phyloP scores from a whole-genome alignment of 2,329 filamentous ascomycete species.

The Paecilomyces niveus region DNA sequence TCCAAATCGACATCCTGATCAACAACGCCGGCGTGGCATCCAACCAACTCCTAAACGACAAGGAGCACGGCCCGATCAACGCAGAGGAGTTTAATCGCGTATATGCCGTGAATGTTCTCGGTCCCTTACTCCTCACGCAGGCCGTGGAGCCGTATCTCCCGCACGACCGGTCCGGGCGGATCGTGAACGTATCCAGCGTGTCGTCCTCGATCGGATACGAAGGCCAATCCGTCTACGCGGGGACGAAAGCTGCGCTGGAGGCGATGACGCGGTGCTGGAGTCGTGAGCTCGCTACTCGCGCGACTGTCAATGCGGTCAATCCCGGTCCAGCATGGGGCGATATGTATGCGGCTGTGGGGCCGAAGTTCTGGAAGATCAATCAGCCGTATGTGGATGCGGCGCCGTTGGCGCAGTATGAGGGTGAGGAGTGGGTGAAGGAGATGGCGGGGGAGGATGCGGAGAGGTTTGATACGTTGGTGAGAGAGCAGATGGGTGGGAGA shows the following conservation, averaged over 20 bases:
- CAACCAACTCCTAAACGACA: neutral
- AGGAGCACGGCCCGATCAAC: conserved; percentile 25
- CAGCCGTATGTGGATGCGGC: conserved; percentile 50
- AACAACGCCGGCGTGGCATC: conserved; percentile 52
- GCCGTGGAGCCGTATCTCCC: conserved; percentile 51
- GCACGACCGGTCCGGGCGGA: conserved; percentile 49
- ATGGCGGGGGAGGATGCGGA: neutral
- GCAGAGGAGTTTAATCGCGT: conserved; percentile 47
- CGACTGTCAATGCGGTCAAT: conserved; percentile 55
- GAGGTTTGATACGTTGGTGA: conserved; percentile 45
- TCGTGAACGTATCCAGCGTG: conserved; percentile 53
- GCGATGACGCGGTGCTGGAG: conserved; percentile 57
- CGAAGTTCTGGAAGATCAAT: conserved; percentile 46
- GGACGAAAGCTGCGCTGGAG: conserved; percentile 57
- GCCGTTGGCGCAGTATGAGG: conserved; percentile 39
- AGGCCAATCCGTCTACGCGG: conserved; percentile 51
- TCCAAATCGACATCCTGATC: conserved; percentile 51
- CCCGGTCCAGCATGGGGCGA: conserved; percentile 43
- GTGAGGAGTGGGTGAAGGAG: conserved; percentile 3
- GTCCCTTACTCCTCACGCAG: conserved; percentile 50
- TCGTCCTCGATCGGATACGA: conserved; percentile 47
- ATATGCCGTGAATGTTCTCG: conserved; percentile 54
- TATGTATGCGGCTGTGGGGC: conserved; percentile 36
- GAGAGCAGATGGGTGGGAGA: conserved; percentile 42
- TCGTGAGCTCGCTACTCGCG: conserved; percentile 49